Percentiles rank a stretch among this genome's conserved stretches.
phyloP scores from a whole-genome alignment of 1,284 basidiomycete genomes.

The Tylopilus sp. region DNA sequence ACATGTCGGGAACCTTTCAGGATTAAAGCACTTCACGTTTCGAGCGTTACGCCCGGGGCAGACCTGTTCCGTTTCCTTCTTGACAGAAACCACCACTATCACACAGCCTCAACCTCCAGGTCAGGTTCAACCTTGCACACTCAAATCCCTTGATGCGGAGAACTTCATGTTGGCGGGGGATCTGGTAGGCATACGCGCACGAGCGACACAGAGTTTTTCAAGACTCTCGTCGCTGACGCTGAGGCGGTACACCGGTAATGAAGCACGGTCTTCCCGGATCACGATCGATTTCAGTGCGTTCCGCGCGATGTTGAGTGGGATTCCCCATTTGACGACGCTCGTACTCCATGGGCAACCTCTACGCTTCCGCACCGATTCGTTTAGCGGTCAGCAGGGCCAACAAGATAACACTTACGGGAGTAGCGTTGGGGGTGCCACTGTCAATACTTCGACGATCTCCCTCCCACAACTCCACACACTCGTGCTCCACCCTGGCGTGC shows the following conservation, averaged over 20 bases:
- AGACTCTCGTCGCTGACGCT: conserved; percentile 27
- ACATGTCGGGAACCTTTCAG: conserved; percentile 17
- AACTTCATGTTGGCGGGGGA: conserved; percentile 29
- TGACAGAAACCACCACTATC: conserved; percentile 15
- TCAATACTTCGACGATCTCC: conserved; percentile 7
- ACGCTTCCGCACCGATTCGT: conserved; percentile 21
- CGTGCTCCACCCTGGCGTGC: conserved; percentile 28
- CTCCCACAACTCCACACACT: conserved; percentile 30
- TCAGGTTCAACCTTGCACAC: conserved; percentile 11
- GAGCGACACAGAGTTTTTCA: conserved; percentile 18
- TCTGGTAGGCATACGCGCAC: conserved; percentile 12
- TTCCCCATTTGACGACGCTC: conserved; percentile 26
- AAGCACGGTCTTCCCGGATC: conserved; percentile 26
- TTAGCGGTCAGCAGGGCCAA: conserved; percentile 9
- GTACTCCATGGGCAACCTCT: conserved; percentile 29
- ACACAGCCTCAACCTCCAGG: conserved; percentile 3
- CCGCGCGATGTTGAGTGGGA: conserved; percentile 23
- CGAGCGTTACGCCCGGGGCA: conserved; percentile 33
- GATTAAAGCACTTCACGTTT: conserved; percentile 29
- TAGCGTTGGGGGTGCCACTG: background rate
- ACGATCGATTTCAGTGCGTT: conserved; percentile 30
- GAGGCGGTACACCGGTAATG: conserved; percentile 29
- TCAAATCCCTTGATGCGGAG: conserved; percentile 30
- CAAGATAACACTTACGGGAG: background rate
- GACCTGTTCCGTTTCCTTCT: conserved; percentile 27